Conservation (phyloP, 306 rosid species). For the Herpetospermum pedunculosum region DNA sequence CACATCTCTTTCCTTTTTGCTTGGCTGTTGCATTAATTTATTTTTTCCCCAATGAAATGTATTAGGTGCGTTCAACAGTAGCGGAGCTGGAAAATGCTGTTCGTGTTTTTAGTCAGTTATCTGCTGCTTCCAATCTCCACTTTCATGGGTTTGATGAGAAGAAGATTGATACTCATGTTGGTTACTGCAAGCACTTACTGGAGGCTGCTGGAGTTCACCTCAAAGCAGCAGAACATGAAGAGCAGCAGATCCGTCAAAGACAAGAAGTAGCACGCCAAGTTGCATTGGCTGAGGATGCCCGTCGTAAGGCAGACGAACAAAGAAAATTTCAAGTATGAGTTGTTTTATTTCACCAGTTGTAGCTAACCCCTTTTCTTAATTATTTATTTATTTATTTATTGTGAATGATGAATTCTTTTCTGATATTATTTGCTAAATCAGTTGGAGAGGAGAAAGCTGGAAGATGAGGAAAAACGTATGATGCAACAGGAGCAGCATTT, state of each 20-base stretch:
- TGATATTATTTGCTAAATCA: conserved; percentile 27
- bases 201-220: conserved; percentile 83
- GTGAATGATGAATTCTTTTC: neutral
- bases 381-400: neutral
- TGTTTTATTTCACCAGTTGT: conserved; percentile 9
- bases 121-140: conserved; percentile 98
- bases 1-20: neutral
- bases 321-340: conserved; percentile 70
- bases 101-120: conserved; percentile 88
- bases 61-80: conserved; percentile 84
- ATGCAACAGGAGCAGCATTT: conserved; percentile 95
- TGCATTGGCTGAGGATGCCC: conserved; percentile 91
- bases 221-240: conserved; percentile 87
- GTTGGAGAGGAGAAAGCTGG: conserved; percentile 95
- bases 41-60: conserved; percentile 8
- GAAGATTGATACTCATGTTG: conserved; percentile 97
- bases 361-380: neutral
- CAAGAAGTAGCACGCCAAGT: conserved; percentile 92
- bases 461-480: conserved; percentile 86
- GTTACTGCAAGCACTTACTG: conserved; percentile 83
- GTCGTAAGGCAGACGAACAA: conserved; percentile 96
- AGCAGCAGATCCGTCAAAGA: conserved; percentile 81
- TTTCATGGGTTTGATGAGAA: conserved; percentile 98
- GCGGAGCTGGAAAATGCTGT: conserved; percentile 92
- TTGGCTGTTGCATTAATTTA: neutral